Base-by-base conservation (phyloP, 192 early-diverging fungal species). In the Podila epicladia region DNA sequence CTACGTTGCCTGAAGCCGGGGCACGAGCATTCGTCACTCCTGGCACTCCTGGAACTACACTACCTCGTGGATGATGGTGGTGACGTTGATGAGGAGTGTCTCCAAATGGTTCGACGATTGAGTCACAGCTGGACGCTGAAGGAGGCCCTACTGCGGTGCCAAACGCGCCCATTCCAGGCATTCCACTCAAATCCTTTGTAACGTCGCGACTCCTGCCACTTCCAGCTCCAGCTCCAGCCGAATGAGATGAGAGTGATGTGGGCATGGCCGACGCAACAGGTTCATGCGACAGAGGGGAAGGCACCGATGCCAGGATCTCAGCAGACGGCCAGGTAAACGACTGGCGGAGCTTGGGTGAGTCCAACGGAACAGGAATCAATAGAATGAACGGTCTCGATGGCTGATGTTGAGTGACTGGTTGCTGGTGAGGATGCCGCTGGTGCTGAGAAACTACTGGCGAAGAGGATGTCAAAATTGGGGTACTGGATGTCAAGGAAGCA, bases 311-410 rank as follows among this genome's bases (percentile, higher is more conserved):
- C 0, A 69, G 70, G 2, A 69, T 64, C 2, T 78, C 69, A 1
- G 37, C 33, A 6, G 70, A 64, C 2, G 76, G 76, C 76, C 76
- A 79, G 2, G 68, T 7, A 68, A 72, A 79, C 2, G 76, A 65
- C 59, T 79, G 76, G 5, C 76, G 65, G 38, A 79, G 38, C 32
- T 71, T 66, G 20, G 76, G 55, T 9, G 76, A 79, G 32, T 72
- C 65, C 17, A 79, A 37, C 0, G 70, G 51, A 8, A 79, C 50
- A n/a, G 76, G 70, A 13, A 79, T 68, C 32, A 79, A 38, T 8
- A 79, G 58, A 60, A 79, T 68, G 26, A 79, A 79, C 9, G 76
- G 70, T 8, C 33, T 67, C 6, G 65, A 24, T 24, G n/a, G n/a
- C 5, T 37, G 31, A 29, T 55, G 64, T 2, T 20, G 50, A 38